phyloP scores from a whole-genome alignment of 345 rosid genomes.

The Brassica carinata region DNA sequence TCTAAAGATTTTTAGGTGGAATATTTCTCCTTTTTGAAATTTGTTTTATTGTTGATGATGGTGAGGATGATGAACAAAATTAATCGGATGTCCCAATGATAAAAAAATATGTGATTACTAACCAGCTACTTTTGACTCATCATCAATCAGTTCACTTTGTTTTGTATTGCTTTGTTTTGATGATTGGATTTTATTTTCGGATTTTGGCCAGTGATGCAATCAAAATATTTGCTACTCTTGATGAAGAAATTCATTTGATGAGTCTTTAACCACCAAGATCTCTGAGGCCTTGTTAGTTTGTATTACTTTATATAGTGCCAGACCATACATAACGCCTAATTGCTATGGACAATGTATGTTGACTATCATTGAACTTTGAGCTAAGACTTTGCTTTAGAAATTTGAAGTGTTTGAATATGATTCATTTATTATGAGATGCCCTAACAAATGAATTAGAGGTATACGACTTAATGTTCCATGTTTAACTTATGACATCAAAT shows the following conservation, averaged over 20 bases:
- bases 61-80: conserved; percentile 42
- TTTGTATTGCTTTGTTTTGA: background rate
- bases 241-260: conserved; percentile 38
- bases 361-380: no score
- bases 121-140: conserved; percentile 45
- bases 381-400: no score
- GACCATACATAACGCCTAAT: background rate
- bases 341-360: background rate
- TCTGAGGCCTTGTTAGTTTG: conserved; percentile 32
- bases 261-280: conserved; percentile 42
- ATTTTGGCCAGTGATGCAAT: conserved; percentile 36
- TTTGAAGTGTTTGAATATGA: no score
- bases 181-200: no score
- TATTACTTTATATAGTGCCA: no score
- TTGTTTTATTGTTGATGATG: background rate
- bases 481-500: no score
- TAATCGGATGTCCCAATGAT: conserved; percentile 43
- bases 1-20: background rate
- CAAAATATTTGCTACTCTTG: conserved; percentile 44
- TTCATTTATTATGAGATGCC: no score
- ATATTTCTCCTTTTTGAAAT: background rate
- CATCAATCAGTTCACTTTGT: background rate
- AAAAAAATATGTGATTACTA: conserved; percentile 21
- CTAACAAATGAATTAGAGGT: no score
- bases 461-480: no score